Base-by-base conservation (phyloP, 768 basidiomycete genomes). In the Leccinum ochraceum region DNA sequence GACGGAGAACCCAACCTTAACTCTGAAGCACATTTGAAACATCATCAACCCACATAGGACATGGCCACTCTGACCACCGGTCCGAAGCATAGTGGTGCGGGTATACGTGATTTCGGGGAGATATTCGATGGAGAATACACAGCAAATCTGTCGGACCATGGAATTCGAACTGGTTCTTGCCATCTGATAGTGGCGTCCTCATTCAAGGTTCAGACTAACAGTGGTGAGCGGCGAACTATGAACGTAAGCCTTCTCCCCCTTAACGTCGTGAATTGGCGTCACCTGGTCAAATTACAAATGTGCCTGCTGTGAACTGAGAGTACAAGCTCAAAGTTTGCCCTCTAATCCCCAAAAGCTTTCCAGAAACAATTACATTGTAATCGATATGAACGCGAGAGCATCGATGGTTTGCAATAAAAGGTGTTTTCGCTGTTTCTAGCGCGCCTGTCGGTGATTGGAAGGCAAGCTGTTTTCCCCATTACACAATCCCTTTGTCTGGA, bases 341-440 rank as follows among this genome's bases (percentile, higher is more conserved):
- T 68, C 56, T 71, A 66, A 59, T 56, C 54, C 59, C 64, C 42
- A 36, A 48, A 24, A 51, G 55, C 51, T 46, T 49, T 36, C 5
- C 80, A 78, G 17, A 82, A 80, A 54, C 86, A 85, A 77, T 86
- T 80, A 51, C 14, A 7, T 81, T 78, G 46, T 81, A 82, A 63
- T 67, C 59, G 66, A 73, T 69, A 74, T 71, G 73, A 73, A 54
- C 62, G 73, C 63, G 69, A 48, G 73, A 69, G 22, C 50, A 64
- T 66, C 52, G 56, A 63, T 64, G n/a, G 24, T 44, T 42, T 59
- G 44, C 44, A 46, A 70, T 61, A 58, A 59, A 55, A 62, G 28
- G 44, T 20, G 32, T 22, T 26, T 49, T 28, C 11, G 24, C 28
- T 10, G 28, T 55, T 54, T 7, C 37, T 24, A n/a, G 51, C 54